Evolutionary conservation across 2,329 filamentous ascomycete genomes (phyloP).

Genomic region (Colletotrichum salicis): DNA sequence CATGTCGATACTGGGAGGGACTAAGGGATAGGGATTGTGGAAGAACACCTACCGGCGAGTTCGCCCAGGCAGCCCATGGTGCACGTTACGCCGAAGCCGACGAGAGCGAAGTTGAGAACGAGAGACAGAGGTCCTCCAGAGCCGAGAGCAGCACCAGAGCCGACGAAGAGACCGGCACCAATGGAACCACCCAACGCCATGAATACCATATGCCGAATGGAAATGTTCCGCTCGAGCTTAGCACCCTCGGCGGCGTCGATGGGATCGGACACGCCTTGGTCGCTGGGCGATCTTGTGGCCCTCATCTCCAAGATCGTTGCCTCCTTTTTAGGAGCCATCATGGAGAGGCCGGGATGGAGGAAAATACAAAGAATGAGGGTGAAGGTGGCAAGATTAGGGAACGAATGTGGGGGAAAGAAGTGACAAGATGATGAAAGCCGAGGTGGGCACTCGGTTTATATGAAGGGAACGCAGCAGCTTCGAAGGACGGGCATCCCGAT

Average conservation of each 20-base stretch:
- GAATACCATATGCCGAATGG: constrained; percentile 47
- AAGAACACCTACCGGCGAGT: constrained; percentile 41
- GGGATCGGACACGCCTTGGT: background rate
- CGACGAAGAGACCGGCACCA: constrained; percentile 49
- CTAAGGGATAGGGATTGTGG: constrained; percentile 33
- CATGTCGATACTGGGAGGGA: background rate
- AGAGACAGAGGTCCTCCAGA: constrained; percentile 45
- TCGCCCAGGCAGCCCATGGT: constrained; percentile 44
- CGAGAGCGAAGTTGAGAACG: constrained; percentile 45
- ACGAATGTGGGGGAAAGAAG: background rate
- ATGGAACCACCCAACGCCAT: constrained; percentile 50
- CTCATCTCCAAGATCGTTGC: background rate
- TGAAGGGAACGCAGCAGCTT: background rate
- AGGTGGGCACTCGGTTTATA: background rate
- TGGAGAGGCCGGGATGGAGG: background rate
- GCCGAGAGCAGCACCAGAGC: constrained; percentile 44
- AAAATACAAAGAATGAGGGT: background rate
- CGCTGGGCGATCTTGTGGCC: background rate
- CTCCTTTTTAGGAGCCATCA: background rate
- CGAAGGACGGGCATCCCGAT: background rate
- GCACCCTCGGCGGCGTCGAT: constrained; percentile 15
- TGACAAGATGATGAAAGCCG: background rate
- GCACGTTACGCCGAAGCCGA: constrained; percentile 46
- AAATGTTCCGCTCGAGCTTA: constrained; percentile 42
- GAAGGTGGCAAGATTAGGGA: background rate